Conservation (phyloP, 768 basidiomycete species). For the Termitomyces bulborhizus region DNA sequence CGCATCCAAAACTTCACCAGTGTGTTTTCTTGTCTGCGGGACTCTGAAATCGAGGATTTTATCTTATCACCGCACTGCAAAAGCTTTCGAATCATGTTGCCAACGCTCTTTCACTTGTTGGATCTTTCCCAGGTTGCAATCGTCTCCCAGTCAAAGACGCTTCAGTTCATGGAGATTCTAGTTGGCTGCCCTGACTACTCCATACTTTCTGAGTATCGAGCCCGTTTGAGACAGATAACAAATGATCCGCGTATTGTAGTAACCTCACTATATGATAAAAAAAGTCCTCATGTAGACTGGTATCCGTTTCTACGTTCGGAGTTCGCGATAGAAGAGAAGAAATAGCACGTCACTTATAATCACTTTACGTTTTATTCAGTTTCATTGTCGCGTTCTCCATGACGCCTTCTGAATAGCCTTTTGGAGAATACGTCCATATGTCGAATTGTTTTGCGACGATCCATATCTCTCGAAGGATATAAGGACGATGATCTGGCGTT, state of each 20-base stretch:
- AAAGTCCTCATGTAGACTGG: background rate
- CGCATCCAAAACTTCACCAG: conserved; percentile 25
- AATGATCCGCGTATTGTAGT: conserved; percentile 4
- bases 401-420: background rate
- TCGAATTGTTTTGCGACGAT: background rate
- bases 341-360: background rate
- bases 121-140: background rate
- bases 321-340: background rate
- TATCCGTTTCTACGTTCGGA: background rate
- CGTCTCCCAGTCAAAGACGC: background rate
- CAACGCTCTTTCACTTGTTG: background rate
- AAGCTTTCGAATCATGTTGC: conserved; percentile 19
- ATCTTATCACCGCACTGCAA: conserved; percentile 22
- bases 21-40: conserved; percentile 25
- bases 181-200: background rate
- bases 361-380: background rate
- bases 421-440: background rate
- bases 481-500: too few relatives aligned
- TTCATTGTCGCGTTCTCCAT: background rate
- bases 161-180: conserved; percentile 2
- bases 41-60: conserved; percentile 26
- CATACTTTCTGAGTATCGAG: background rate
- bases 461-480: too few relatives aligned
- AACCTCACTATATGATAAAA: background rate
- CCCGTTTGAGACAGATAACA: background rate